These are phyloP conservation scores for Pyricularia pennisetigena DNA, from an alignment of 2,329 filamentous ascomycete genomes.

Conservation along the genomic window DNA sequence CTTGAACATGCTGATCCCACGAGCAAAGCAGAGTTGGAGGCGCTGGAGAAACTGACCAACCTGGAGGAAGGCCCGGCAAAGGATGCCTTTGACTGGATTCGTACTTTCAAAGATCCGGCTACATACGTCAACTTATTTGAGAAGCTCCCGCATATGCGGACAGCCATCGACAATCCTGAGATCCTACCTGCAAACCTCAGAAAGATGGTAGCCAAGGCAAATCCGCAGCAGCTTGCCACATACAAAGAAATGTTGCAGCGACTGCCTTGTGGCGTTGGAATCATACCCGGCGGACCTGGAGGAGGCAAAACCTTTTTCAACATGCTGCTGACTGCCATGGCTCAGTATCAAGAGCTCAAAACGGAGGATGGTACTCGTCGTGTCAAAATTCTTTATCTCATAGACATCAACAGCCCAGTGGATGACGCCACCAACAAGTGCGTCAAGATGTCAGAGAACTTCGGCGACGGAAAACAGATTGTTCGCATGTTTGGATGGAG, in stretches of 20 bases:
- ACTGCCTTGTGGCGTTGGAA: constrained; percentile 31
- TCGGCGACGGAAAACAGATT: constrained; percentile 23
- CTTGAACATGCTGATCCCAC: constrained; percentile 11
- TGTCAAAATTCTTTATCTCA: constrained; percentile 30
- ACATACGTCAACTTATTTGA: constrained; percentile 13
- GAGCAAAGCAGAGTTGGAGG: constrained; percentile 10
- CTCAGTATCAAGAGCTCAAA: constrained; percentile 8
- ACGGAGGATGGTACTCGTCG: constrained; percentile 7
- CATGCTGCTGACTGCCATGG: constrained; percentile 28
- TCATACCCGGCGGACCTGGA: constrained; percentile 36
- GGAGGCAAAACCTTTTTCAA: constrained; percentile 38
- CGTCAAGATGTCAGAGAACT: constrained; percentile 22
- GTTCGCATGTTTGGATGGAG: constrained; percentile 31
- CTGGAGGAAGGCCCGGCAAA: background rate
- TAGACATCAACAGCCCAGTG: constrained; percentile 37
- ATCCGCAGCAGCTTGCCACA: constrained; percentile 25
- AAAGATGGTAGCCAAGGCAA: constrained; percentile 20
- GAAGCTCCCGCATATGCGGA: constrained; percentile 13
- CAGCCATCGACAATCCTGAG: constrained; percentile 6
- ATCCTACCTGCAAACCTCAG: constrained; percentile 10
- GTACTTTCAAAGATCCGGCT: constrained; percentile 12
- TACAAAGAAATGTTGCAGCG: constrained; percentile 23
- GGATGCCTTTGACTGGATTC: constrained; percentile 12
- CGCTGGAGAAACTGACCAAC: constrained; percentile 7
- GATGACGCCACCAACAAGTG: constrained; percentile 34